These are phyloP conservation scores for Climacium dendroides DNA, from an alignment of 225 moss, liverwort and hornwort genomes.

Conservation along the genomic window DNA sequence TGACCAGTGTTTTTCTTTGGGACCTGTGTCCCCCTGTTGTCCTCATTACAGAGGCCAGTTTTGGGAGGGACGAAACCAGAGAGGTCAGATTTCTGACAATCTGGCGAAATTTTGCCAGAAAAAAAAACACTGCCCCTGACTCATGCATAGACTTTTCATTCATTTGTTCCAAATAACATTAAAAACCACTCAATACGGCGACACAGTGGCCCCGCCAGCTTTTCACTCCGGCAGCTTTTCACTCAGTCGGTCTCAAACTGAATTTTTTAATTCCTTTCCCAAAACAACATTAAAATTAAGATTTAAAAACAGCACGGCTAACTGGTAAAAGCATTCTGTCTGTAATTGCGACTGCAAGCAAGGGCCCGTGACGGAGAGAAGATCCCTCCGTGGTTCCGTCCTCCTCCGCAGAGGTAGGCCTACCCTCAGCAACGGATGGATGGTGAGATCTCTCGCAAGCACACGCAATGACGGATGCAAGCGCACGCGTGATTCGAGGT, in stretches of 20 bases:
- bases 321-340: background rate
- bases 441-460: background rate
- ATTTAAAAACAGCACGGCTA: background rate
- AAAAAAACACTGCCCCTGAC: too few relatives aligned
- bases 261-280: background rate
- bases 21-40: too few relatives aligned
- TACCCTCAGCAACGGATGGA: background rate
- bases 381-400: background rate
- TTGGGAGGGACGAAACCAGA: too few relatives aligned
- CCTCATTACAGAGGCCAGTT: too few relatives aligned
- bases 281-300: background rate
- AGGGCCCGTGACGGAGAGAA: background rate
- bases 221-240: too few relatives aligned
- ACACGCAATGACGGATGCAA: background rate
- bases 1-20: too few relatives aligned
- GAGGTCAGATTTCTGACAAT: too few relatives aligned
- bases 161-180: background rate
- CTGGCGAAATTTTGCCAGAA: too few relatives aligned
- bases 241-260: too few relatives aligned
- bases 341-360: background rate
- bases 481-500: background rate
- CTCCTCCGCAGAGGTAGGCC: background rate
- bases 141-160: background rate
- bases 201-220: background rate
- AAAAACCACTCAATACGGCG: background rate